Evolutionary conservation across 1,139 yeast species (phyloP), one percentile per base, ranked within the genome.

Genomic region (Starmera stellimalicola): DNA sequence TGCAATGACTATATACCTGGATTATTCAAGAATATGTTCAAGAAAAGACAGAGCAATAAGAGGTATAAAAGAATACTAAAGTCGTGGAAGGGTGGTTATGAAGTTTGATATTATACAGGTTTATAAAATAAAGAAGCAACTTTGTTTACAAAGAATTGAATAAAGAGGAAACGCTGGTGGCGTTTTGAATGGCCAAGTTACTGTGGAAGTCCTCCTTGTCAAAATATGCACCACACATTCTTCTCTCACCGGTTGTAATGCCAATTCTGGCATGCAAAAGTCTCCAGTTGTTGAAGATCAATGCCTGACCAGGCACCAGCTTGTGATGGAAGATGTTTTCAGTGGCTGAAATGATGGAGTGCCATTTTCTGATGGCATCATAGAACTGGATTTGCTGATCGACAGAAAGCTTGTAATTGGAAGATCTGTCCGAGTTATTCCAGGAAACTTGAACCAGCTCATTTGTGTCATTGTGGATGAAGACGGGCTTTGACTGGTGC

Each of bases 261-360:
- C 47, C 48, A 33, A 78, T 73, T 50, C 88, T 66, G 18, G 82
- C 77, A 51, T 80, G 91, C 55, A 80, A 63, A 30, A 78, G 77
- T 44, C 91, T 57, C 88, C 88, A 79, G 53, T 80, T 80, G 50
- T 80, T 87, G 50, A 80, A 79, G 32, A 80, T 72, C 44, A 79
- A 57, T 35, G 78, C 73, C 47, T 73, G 77, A 3, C 87, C 88
- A 0, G 88, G 88, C 34, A 58, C 62, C 48, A 80, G 64, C 47
- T 68, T 77, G 52, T 75, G 62, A 43, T 68, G 66, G 27, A 73
- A 59, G 50, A 75, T 81, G 48, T 75, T 69, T 30, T 67, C 69
- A 8, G 60, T 55, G 33, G 68, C 63, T 38, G 68, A 63, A 36
- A 80, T 68, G 33, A 78, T 63, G 24, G 51, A 52, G 39, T 70